Evolutionary conservation across 2,329 filamentous ascomycete species (phyloP), one percentile per base, ranked within the genome.

Genomic region (Teratosphaeria viscida): DNA sequence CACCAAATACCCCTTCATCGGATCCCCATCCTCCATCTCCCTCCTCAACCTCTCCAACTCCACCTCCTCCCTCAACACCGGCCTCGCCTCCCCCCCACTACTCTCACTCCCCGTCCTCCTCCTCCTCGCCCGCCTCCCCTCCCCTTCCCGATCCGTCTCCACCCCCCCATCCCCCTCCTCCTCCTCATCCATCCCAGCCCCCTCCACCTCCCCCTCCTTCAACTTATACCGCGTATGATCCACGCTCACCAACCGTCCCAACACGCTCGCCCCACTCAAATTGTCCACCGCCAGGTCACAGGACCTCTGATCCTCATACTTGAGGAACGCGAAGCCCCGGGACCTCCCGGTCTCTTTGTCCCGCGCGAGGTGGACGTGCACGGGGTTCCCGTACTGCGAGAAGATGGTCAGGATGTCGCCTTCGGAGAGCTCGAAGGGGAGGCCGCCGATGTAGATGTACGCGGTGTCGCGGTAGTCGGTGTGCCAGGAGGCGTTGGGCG

Each of bases 311-410:
- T 99, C 92, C 73, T 99, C 94, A 75, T 97, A 99, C 72, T 99
- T 99, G 60, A 99, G 81, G 81, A 95, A 99, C 2, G 88, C 91
- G 71, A 97, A 99, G 0, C 94, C 94, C 65, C 88, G 88, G 62
- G 89, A 95, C 76, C 96, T 96, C 62, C 94, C 94, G 0, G 92
- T 95, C 72, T 97, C 95, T 72, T 94, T 94, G 79, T 99, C 94
- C 70, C 94, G 90, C 55, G 88, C 86, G 12, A 99, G 84, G 68
- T 96, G 95, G 61, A 99, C 81, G 75, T 92, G 95, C 2, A 92
- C 89, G 2, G 95, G 95, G 72, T 97, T 92, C 67, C 94, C 94
- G 71, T 87, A 99, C 74, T 99, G 94, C 6, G 91, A 96, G 79
- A 97, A 99, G 62, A 99, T 95, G 11, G 92, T 92, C 66, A 97